phyloP scores from a whole-genome alignment of 2,329 filamentous ascomycete genomes.

The Tricladium varicosporioides region DNA sequence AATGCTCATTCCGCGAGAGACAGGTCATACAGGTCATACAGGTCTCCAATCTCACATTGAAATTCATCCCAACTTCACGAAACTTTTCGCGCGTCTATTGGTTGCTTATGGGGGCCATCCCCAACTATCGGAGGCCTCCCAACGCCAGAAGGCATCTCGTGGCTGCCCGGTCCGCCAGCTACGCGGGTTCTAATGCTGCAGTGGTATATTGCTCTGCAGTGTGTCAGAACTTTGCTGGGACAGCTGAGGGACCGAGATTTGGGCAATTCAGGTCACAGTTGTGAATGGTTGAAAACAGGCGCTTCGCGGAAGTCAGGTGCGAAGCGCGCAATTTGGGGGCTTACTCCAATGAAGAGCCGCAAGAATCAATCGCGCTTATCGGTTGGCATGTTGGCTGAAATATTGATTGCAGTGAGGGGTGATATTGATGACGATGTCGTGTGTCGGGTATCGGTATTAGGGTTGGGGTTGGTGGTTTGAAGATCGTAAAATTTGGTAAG shows the following conservation, averaged over 20 bases:
- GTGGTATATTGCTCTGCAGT: not conserved
- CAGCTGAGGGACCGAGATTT: not conserved
- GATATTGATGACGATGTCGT: too few species aligned
- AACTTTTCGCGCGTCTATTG: not conserved
- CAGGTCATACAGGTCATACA: too few species aligned
- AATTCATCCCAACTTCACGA: not conserved
- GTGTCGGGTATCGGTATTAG: too few species aligned
- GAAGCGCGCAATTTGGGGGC: not conserved
- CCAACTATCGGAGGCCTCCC: not conserved
- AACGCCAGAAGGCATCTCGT: not conserved
- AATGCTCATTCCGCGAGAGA: too few species aligned
- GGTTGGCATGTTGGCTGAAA: too few species aligned
- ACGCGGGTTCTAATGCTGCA: not conserved
- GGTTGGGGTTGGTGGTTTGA: too few species aligned
- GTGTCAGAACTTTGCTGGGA: not conserved
- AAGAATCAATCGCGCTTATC: too few species aligned
- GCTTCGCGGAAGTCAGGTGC: too few species aligned
- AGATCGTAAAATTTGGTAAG: too few species aligned
- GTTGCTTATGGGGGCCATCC: not conserved
- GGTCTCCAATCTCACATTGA: too few species aligned
- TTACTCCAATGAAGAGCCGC: not conserved
- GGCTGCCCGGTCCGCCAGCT: not conserved
- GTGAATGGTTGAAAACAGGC: not conserved
- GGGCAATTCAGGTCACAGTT: not conserved
- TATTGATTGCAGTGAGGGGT: too few species aligned